Evolutionary conservation across 192 early-diverging fungal species (phyloP).

Genomic region (Phlyctochytrium bullatum): DNA sequence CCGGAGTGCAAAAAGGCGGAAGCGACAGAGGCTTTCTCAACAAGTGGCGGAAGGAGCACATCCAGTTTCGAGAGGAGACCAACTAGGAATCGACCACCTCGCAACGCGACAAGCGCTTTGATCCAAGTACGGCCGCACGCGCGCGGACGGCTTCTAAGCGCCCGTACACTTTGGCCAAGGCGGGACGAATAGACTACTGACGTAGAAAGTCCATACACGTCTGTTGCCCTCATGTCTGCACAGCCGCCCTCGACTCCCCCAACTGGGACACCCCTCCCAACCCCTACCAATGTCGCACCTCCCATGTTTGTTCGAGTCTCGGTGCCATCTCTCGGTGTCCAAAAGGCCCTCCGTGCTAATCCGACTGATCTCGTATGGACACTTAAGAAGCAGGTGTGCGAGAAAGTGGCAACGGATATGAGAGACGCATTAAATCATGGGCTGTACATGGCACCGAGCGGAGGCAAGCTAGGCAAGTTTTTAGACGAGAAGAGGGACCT

Average conservation of each 20-base stretch:
- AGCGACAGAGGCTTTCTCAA: too few species aligned
- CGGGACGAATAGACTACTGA: too few species aligned
- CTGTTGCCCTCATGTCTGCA: too few species aligned
- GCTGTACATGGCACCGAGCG: conserved; percentile 35
- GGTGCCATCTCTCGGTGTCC: conserved; percentile 36
- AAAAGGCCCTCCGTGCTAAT: conserved; percentile 39
- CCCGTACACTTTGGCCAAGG: too few species aligned
- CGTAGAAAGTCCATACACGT: too few species aligned
- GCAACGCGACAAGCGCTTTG: too few species aligned
- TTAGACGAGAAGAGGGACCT: conserved; percentile 45
- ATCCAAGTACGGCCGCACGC: too few species aligned
- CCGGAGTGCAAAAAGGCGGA: too few species aligned
- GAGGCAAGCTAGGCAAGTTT: conserved; percentile 43
- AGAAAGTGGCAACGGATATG: conserved; percentile 46
- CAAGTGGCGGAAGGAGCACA: too few species aligned
- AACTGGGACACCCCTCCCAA: background rate
- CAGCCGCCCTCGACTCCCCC: background rate
- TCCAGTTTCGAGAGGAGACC: too few species aligned
- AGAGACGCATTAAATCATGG: conserved; percentile 50
- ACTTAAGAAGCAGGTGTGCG: conserved; percentile 46
- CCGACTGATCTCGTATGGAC: conserved; percentile 41
- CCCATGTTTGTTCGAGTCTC: conserved; percentile 42
- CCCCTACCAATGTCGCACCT: conserved; percentile 7
- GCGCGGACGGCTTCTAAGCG: too few species aligned
- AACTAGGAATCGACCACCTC: too few species aligned